Evolutionary conservation across 2,329 filamentous ascomycete species (phyloP).

Genomic region (Trichoderma breve): DNA sequence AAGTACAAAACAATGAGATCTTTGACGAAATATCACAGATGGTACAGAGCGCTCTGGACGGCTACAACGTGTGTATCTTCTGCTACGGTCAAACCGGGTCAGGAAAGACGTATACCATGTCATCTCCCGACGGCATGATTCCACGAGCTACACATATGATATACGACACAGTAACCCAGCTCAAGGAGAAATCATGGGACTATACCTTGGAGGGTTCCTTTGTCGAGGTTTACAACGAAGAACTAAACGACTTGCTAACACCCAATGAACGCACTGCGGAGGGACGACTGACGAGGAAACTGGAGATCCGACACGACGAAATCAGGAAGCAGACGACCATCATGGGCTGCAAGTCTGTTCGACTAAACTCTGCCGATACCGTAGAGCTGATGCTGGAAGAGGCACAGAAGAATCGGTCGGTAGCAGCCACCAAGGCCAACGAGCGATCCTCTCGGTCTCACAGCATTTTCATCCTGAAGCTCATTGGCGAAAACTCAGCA

Average conservation of each 20-base stretch:
- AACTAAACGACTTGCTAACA: conserved; percentile 81
- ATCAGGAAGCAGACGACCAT: conserved; percentile 78
- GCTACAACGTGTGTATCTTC: conserved; percentile 98
- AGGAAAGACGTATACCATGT: conserved; percentile 97
- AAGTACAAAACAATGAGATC: conserved; percentile 75
- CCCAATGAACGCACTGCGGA: conserved; percentile 60
- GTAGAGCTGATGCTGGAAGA: conserved; percentile 77
- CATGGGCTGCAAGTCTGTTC: conserved; percentile 73
- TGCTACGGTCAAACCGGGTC: conserved; percentile 97
- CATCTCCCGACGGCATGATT: conserved; percentile 87
- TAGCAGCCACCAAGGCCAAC: conserved; percentile 96
- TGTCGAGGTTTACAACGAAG: conserved; percentile 97
- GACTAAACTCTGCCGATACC: conserved; percentile 73
- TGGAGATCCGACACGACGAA: conserved; percentile 86
- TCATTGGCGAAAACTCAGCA: conserved; percentile 65
- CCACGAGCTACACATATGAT: conserved; percentile 91
- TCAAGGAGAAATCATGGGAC: conserved; percentile 89
- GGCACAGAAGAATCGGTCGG: conserved; percentile 82
- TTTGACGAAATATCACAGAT: conserved; percentile 97
- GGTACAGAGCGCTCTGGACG: conserved; percentile 92
- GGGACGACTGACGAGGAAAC: conserved; percentile 68
- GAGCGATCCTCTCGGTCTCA: conserved; percentile 92
- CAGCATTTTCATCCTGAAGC: conserved; percentile 91
- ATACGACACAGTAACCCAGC: conserved; percentile 77
- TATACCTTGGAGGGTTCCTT: conserved; percentile 96